Evolutionary conservation across 805 yeast genomes (phyloP).

Genomic region (Grigorovia humatica): DNA sequence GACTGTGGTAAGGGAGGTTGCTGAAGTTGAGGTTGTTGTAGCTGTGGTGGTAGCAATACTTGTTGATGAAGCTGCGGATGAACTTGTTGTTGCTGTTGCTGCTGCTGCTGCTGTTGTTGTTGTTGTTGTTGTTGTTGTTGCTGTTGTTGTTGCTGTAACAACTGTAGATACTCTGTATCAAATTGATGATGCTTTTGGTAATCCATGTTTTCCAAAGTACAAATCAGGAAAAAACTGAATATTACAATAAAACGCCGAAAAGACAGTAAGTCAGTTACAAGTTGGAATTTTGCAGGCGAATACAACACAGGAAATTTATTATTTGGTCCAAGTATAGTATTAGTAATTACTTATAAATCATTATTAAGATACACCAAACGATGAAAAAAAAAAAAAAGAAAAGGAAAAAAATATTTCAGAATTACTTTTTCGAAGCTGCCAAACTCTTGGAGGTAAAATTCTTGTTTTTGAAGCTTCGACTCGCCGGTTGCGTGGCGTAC

Average conservation of each 20-base stretch:
- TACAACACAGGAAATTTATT: too few relatives aligned
- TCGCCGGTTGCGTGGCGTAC: too few relatives aligned
- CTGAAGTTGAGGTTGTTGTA: not conserved
- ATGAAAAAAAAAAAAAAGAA: not conserved
- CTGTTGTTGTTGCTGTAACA: not conserved
- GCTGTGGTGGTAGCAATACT: not conserved
- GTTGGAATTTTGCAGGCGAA: too few relatives aligned
- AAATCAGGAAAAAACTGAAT: not conserved
- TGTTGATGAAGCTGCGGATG: slow-evolving; percentile 19
- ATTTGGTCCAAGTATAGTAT: not conserved
- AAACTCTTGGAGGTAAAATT: too few relatives aligned
- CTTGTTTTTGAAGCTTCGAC: too few relatives aligned
- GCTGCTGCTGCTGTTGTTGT: not conserved
- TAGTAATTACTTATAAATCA: not conserved
- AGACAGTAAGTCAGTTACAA: too few relatives aligned
- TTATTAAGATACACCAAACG: not conserved
- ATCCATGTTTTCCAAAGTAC: not conserved
- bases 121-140: not conserved
- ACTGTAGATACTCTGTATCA: not conserved
- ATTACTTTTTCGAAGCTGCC: too few relatives aligned
- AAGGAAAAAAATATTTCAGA: not conserved
- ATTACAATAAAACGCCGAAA: too few relatives aligned
- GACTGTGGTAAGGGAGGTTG: not conserved
- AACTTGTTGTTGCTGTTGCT: not conserved
- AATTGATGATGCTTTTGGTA: slow-evolving; percentile 1